These are phyloP conservation scores for Yamadazyma ubonensis DNA, from an alignment of 805 yeast species.

Conservation along the genomic window DNA sequence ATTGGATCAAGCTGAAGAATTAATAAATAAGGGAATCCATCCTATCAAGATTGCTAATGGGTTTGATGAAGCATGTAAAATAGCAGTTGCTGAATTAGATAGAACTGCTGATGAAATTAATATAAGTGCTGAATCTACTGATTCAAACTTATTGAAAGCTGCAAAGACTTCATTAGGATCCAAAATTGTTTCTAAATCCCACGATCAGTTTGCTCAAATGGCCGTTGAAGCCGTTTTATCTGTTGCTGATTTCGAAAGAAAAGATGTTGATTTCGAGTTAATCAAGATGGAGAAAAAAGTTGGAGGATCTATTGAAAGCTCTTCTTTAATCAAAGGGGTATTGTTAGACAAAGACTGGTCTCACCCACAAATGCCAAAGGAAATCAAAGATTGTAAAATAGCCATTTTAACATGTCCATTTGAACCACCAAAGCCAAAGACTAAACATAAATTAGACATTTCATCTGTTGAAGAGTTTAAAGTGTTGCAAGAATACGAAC, in stretches of 20 bases:
- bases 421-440: constrained; percentile 99
- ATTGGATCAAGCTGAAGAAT: constrained; percentile 89
- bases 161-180: constrained; percentile 95
- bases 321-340: constrained; percentile 84
- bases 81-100: constrained; percentile 80
- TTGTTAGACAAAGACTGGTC: constrained; percentile 94
- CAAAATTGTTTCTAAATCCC: constrained; percentile 91
- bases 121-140: constrained; percentile 46
- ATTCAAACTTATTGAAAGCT: constrained; percentile 74
- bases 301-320: constrained; percentile 90
- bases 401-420: constrained; percentile 98
- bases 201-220: constrained; percentile 91
- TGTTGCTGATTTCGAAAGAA: constrained; percentile 88
- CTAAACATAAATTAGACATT: constrained; percentile 94
- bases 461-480: constrained; percentile 92
- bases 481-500: constrained; percentile 88
- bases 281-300: constrained; percentile 94
- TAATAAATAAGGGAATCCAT: constrained; percentile 95
- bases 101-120: constrained; percentile 65
- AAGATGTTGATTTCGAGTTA: constrained; percentile 95
- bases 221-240: constrained; percentile 94
- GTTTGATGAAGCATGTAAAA: constrained; percentile 92
- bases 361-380: constrained; percentile 97
- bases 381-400: constrained; percentile 72
- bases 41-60: constrained; percentile 97